A percentile compares a stretch with the other conserved stretches of the same genome.
These are phyloP conservation scores for Mycena vulgaris DNA, from an alignment of 768 basidiomycete genomes.

Conservation along the genomic window DNA sequence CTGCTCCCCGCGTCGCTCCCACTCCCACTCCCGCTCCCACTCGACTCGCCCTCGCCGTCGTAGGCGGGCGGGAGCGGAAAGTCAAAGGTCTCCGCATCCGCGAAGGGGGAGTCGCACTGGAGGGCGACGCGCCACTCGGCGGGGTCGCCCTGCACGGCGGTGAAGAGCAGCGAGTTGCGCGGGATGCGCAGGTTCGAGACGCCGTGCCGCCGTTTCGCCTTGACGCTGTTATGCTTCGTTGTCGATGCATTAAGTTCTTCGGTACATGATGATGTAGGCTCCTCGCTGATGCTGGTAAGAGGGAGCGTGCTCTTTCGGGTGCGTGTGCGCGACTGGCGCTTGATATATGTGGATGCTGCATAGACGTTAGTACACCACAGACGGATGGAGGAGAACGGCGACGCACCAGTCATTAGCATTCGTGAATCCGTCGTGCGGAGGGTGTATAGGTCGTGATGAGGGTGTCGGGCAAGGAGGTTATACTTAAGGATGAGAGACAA, in stretches of 20 bases:
- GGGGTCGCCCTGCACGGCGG: constrained; percentile 10
- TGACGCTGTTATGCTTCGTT: constrained; percentile 9
- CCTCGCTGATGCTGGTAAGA: neutral
- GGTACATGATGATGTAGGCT: neutral
- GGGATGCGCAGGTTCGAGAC: constrained; percentile 33
- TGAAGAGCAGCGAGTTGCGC: neutral
- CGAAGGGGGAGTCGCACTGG: no score
- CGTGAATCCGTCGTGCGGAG: no score
- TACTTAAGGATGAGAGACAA: no score
- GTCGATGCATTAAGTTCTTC: neutral
- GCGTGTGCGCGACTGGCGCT: neutral
- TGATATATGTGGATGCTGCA: neutral
- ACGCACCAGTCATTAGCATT: no score
- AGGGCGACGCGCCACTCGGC: neutral
- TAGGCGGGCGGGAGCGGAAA: neutral
- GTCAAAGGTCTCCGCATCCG: neutral
- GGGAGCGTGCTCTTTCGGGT: neutral
- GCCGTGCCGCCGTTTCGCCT: constrained; percentile 29
- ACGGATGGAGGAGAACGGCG: no score
- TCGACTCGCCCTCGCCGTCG: neutral
- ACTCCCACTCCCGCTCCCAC: no score
- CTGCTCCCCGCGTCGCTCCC: no score
- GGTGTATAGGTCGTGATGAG: no score
- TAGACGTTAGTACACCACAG: no score
- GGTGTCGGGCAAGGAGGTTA: no score